Conservation (phyloP, 2,329 filamentous ascomycete species). For the Fonsecaea pedrosoi region DNA sequence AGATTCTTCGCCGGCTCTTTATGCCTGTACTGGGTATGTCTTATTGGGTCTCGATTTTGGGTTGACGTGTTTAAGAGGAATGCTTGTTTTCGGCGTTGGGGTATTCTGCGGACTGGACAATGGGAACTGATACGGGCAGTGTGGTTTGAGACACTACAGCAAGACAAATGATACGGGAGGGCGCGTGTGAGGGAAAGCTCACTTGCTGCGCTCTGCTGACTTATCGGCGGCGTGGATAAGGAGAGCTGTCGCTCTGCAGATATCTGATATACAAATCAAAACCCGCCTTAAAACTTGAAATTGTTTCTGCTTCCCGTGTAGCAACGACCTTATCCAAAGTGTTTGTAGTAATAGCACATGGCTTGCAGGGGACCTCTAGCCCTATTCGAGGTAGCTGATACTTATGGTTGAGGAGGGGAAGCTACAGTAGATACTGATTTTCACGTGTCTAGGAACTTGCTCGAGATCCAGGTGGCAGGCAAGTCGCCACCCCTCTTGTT, state of each 20-base stretch:
- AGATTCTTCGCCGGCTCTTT: conserved; percentile 3
- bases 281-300: neutral
- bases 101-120: neutral
- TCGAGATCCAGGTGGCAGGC: too few relatives aligned
- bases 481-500: too few relatives aligned
- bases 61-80: conserved; percentile 1
- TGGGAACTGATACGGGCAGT: neutral
- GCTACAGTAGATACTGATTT: too few relatives aligned
- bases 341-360: neutral
- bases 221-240: neutral
- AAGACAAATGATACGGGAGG: neutral
- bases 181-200: neutral
- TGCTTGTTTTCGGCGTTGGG: neutral
- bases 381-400: too few relatives aligned
- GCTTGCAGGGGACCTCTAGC: too few relatives aligned
- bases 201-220: neutral
- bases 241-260: neutral
- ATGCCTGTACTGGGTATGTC: conserved; percentile 1
- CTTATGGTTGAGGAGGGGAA: too few relatives aligned
- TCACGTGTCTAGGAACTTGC: too few relatives aligned
- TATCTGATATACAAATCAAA: conserved; percentile 11
- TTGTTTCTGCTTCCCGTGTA: neutral
- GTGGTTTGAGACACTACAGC: neutral
- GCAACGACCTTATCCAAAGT: neutral
- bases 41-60: neutral